phyloP scores from a whole-genome alignment of 768 basidiomycete species.

The Mycena crocata region DNA sequence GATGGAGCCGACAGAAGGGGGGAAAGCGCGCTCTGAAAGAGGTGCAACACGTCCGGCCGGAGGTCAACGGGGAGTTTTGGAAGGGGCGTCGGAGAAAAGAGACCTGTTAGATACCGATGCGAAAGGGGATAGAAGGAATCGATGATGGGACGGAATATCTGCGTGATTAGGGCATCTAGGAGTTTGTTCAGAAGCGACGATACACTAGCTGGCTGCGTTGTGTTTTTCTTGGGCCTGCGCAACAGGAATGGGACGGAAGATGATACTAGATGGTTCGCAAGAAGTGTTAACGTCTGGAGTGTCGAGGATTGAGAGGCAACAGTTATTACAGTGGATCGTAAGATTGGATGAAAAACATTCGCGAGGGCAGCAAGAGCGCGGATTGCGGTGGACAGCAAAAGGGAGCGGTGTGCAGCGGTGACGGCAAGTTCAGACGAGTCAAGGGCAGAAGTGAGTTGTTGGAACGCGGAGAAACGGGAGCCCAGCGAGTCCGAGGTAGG shows the following conservation, averaged over 20 bases:
- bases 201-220: conserved; percentile 4
- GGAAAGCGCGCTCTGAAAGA: conserved; percentile 41
- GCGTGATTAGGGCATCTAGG: conserved; percentile 28
- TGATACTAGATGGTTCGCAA: conserved; percentile 19
- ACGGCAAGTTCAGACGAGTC: conserved; percentile 29
- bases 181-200: conserved; percentile 31
- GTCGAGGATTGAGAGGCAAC: conserved; percentile 23
- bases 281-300: conserved; percentile 16
- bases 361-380: conserved; percentile 45
- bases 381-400: conserved; percentile 43
- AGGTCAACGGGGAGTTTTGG: conserved; percentile 37
- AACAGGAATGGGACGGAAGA: conserved; percentile 25
- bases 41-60: conserved; percentile 41
- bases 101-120: conserved; percentile 18
- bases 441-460: conserved; percentile 41
- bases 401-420: conserved; percentile 30
- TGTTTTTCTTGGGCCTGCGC: conserved; percentile 29
- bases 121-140: conserved; percentile 24
- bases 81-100: conserved; percentile 19
- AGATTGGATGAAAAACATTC: conserved; percentile 39
- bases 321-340: conserved; percentile 39
- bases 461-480: conserved; percentile 44
- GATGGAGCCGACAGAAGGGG: conserved; percentile 25
- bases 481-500: conserved; percentile 37
- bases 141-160: conserved; percentile 32